Conservation (phyloP, 805 yeast genomes). For the Nakazawaea populi region DNA sequence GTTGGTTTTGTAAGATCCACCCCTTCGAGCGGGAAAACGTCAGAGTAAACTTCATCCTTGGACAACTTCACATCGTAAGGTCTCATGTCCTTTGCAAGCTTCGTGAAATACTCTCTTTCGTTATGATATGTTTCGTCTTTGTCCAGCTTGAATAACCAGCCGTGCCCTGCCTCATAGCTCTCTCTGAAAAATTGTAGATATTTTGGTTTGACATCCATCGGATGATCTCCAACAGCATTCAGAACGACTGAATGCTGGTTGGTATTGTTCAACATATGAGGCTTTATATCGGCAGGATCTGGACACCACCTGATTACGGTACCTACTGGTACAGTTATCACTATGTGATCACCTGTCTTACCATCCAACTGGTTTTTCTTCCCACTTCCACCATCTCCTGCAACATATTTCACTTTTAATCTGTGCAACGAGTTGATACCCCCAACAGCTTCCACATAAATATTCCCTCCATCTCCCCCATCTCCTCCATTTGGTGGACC, state of each 20-base stretch:
- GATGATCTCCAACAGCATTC: slow-evolving; percentile 19
- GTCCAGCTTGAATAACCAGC: slow-evolving; percentile 79
- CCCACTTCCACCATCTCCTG: slow-evolving; percentile 70
- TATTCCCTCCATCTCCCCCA: slow-evolving; percentile 90
- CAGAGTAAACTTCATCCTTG: slow-evolving; percentile 53
- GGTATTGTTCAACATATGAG: slow-evolving; percentile 15
- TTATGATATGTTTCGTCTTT: slow-evolving; percentile 66
- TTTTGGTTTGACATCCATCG: slow-evolving; percentile 23
- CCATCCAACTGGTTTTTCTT: slow-evolving; percentile 79
- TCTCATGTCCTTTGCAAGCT: slow-evolving; percentile 57
- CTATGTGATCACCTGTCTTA: slow-evolving; percentile 69
- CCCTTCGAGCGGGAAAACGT: slow-evolving; percentile 78
- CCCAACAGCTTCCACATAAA: slow-evolving; percentile 76
- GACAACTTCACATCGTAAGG: slow-evolving; percentile 56
- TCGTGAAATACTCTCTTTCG: slow-evolving; percentile 58
- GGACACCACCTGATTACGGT: slow-evolving; percentile 85
- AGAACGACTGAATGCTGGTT: slow-evolving; percentile 7
- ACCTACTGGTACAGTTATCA: slow-evolving; percentile 88
- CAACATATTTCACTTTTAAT: slow-evolving; percentile 60
- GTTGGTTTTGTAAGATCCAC: slow-evolving; percentile 62
- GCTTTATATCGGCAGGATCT: slow-evolving; percentile 47
- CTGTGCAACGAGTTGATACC: slow-evolving; percentile 69
- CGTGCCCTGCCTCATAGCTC: slow-evolving; percentile 63
- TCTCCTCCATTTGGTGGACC: slow-evolving; percentile 99
- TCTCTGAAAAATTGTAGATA: slow-evolving; percentile 59